phyloP scores from a whole-genome alignment of 805 yeast species.

The Kodamaea leandrae region DNA sequence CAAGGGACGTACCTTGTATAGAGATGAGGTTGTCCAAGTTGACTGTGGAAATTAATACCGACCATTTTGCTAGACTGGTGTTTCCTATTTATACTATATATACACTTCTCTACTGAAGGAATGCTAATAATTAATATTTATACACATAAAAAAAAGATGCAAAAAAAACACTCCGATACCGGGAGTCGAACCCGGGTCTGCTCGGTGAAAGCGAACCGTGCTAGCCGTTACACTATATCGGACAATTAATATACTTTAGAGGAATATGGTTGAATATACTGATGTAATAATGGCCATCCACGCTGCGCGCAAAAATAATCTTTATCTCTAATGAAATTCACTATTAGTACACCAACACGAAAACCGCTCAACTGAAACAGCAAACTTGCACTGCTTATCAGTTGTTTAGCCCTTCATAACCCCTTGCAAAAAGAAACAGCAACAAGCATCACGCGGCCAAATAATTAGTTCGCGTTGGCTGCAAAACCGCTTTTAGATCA shows the following conservation, averaged over 20 bases:
- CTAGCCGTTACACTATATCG: constrained; percentile 82
- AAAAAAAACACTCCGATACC: constrained; percentile 56
- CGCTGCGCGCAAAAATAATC: too few relatives aligned
- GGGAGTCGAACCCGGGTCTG: constrained; percentile 87
- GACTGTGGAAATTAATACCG: constrained; percentile 9
- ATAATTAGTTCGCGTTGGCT: not conserved
- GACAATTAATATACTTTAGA: constrained; percentile 25
- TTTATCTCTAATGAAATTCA: too few relatives aligned
- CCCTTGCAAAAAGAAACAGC: too few relatives aligned
- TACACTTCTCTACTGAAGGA: not conserved
- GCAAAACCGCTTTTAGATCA: not conserved
- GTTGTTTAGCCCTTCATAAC: too few relatives aligned
- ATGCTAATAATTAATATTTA: not conserved
- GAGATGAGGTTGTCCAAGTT: constrained; percentile 20
- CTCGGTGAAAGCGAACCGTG: constrained; percentile 85
- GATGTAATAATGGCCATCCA: too few relatives aligned
- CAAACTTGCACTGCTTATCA: too few relatives aligned
- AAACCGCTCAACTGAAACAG: too few relatives aligned
- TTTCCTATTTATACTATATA: too few relatives aligned
- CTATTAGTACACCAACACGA: too few relatives aligned
- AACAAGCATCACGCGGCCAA: too few relatives aligned
- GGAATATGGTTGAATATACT: too few relatives aligned
- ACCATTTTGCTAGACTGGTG: not conserved
- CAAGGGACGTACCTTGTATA: constrained; percentile 16
- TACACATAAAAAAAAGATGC: not conserved